These are phyloP conservation scores for Amoeboaphelidium occidentale DNA, from an alignment of 371 early-diverging fungal species.

Conservation along the genomic window DNA sequence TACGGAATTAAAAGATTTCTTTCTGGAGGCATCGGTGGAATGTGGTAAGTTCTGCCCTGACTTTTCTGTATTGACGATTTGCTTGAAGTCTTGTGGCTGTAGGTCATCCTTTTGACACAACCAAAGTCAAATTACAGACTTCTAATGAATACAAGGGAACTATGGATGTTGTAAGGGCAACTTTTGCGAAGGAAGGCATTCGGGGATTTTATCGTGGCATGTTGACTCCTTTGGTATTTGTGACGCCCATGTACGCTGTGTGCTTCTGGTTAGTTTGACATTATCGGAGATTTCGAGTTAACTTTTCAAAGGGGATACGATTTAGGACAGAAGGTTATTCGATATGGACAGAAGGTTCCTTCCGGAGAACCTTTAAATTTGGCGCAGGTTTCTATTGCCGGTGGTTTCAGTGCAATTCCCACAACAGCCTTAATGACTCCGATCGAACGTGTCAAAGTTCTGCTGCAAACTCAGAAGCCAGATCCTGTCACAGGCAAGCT, in stretches of 20 bases:
- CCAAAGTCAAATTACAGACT: slow-evolving; percentile 71
- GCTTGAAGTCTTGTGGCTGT: not conserved
- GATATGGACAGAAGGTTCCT: slow-evolving; percentile 5
- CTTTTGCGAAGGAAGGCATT: slow-evolving; percentile 32
- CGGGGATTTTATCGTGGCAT: slow-evolving; percentile 22
- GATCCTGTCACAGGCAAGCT: slow-evolving; percentile 6
- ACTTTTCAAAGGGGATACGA: slow-evolving; percentile 56
- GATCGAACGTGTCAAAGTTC: slow-evolving; percentile 82
- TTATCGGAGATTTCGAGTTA: slow-evolving; percentile 51
- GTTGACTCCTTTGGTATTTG: slow-evolving; percentile 19
- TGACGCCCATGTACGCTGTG: slow-evolving; percentile 18
- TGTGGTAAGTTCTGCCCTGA: slow-evolving; percentile 15
- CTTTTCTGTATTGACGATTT: not conserved
- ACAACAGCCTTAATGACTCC: slow-evolving; percentile 71
- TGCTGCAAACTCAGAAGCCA: slow-evolving; percentile 43
- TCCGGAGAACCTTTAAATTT: slow-evolving; percentile 24
- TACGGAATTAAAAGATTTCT: slow-evolving; percentile 58
- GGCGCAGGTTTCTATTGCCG: slow-evolving; percentile 63
- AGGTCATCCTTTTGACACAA: slow-evolving; percentile 20
- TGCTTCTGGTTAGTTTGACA: not conserved
- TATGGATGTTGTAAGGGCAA: slow-evolving; percentile 65
- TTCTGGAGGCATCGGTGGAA: slow-evolving; percentile 81
- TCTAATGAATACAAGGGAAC: slow-evolving; percentile 59
- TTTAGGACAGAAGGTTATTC: slow-evolving; percentile 27
- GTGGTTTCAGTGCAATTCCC: slow-evolving; percentile 84